phyloP scores from a whole-genome alignment of 1,284 basidiomycete species.

The Pisolithus thermaeus region DNA sequence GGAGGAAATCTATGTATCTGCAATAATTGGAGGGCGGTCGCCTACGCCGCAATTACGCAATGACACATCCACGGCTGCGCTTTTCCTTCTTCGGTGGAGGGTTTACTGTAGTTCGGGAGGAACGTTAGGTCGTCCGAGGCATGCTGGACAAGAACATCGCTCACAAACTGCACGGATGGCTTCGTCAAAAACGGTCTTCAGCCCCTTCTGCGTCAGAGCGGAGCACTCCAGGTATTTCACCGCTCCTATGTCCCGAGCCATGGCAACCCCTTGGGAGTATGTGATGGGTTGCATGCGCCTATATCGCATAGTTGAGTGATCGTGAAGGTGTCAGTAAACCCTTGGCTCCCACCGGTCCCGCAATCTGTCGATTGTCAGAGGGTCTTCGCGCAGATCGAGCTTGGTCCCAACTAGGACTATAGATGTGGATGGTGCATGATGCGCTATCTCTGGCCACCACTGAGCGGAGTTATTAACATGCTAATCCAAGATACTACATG shows the following conservation, averaged over 20 bases:
- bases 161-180: conserved; percentile 88
- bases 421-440: conserved; percentile 93
- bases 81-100: conserved; percentile 60
- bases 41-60: conserved; percentile 47
- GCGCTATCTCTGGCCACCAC: conserved; percentile 96
- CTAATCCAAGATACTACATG: conserved; percentile 3
- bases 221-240: conserved; percentile 98
- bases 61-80: conserved; percentile 53
- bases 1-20: conserved; percentile 28
- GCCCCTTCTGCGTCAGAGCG: conserved; percentile 94
- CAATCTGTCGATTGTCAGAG: conserved; percentile 84
- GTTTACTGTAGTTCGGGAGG: conserved; percentile 50
- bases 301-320: conserved; percentile 9
- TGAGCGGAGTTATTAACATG: conserved; percentile 27
- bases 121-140: conserved; percentile 9
- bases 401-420: conserved; percentile 98
- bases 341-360: conserved; percentile 66
- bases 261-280: conserved; percentile 85
- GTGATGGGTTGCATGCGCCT: conserved; percentile 94
- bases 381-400: conserved; percentile 95
- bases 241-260: conserved; percentile 92
- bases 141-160: conserved; percentile 31
- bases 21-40: conserved; percentile 11
- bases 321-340: conserved; percentile 4
- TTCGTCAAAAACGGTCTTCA: conserved; percentile 97